Percentiles rank a stretch among this genome's conserved stretches.
phyloP scores from a whole-genome alignment of 106 monocot genomes.

The Alisma plantagoaquatica region DNA sequence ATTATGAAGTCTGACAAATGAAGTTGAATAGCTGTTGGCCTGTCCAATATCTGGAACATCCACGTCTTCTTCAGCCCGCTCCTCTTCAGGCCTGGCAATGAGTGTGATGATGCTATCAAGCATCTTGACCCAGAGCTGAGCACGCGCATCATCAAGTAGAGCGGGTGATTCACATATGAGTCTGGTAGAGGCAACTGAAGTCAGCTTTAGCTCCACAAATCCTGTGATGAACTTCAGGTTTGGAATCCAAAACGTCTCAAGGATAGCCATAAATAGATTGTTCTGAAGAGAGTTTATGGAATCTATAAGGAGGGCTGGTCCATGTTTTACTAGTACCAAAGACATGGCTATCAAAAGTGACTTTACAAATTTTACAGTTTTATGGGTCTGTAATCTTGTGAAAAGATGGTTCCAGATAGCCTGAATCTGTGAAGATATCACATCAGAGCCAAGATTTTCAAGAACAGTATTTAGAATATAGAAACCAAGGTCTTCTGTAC shows the following conservation, averaged over 20 bases:
- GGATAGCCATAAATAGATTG: slow-evolving; percentile 49
- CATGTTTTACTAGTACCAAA: slow-evolving; percentile 75
- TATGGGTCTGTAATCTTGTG: slow-evolving; percentile 46
- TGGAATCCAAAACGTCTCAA: slow-evolving; percentile 82
- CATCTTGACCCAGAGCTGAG: slow-evolving; percentile 73
- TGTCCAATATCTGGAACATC: slow-evolving; percentile 51
- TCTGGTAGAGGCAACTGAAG: slow-evolving; percentile 73
- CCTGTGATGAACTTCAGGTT: slow-evolving; percentile 73
- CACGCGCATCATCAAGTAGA: slow-evolving; percentile 49
- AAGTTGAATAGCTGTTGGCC: slow-evolving; percentile 46
- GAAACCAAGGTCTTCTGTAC: slow-evolving; percentile 72
- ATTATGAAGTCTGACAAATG: slow-evolving; percentile 80
- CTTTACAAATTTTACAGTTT: slow-evolving; percentile 58
- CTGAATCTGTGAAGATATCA: slow-evolving; percentile 47
- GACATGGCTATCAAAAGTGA: slow-evolving; percentile 92
- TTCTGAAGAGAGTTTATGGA: slow-evolving; percentile 71
- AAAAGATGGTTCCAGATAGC: slow-evolving; percentile 67
- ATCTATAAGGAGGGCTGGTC: slow-evolving; percentile 54
- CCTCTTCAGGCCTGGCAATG: slow-evolving; percentile 50
- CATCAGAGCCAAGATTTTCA: slow-evolving; percentile 68
- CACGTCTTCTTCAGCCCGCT: slow-evolving; percentile 36
- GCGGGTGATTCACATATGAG: slow-evolving; percentile 72
- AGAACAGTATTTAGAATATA: slow-evolving; percentile 90
- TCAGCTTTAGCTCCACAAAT: slow-evolving; percentile 64
- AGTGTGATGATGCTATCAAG: slow-evolving; percentile 58